Evolutionary conservation across 805 yeast species (phyloP), one percentile per base, ranked within the genome.

Genomic region (Ogataea henricii): DNA sequence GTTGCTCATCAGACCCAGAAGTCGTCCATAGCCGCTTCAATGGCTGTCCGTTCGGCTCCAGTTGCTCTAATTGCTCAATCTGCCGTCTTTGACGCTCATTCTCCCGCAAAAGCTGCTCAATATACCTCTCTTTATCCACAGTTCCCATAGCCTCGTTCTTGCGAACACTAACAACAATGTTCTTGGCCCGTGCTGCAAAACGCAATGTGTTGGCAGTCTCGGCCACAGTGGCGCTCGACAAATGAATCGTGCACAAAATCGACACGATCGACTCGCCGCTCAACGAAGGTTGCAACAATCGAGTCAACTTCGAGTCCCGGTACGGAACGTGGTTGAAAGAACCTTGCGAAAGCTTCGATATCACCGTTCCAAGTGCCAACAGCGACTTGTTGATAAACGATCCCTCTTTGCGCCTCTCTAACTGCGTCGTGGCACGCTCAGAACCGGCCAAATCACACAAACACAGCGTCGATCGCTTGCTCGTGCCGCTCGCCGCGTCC

Each of bases 361-460:
- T 90, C n/a, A 92, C 97, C 1, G 96, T 88, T 5, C 97, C 90
- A 43, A 92, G 75, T 0, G 98, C 95, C 44, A 92, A 72, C 35
- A 92, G 74, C 0, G 97, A 91, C 64, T 90, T 90, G 71, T 92
- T 92, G 63, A 92, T 92, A 62, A 76, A 94, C 0, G 97, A 80
- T 18, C 98, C 99, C 70, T 92, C 99, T 65, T 90, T 89, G 46
- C 97, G 73, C 58, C 98, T 77, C 61, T 89, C 97, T 1, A 73
- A 67, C 58, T 85, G 83, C 0, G 87, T 74, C 2, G 85, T 81
- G 0, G 95, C 96, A 44, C 87, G 78, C 67, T 92, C 99, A n/a
- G 96, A 87, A 23, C 99, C 99, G 0, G 99, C 99, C 60, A 92
- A 76, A 68, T 92, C 99, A 71, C 98, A 92, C 47, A 92, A 73